phyloP scores from a whole-genome alignment of 129 eudicot species.

The Tagetes erecta region DNA sequence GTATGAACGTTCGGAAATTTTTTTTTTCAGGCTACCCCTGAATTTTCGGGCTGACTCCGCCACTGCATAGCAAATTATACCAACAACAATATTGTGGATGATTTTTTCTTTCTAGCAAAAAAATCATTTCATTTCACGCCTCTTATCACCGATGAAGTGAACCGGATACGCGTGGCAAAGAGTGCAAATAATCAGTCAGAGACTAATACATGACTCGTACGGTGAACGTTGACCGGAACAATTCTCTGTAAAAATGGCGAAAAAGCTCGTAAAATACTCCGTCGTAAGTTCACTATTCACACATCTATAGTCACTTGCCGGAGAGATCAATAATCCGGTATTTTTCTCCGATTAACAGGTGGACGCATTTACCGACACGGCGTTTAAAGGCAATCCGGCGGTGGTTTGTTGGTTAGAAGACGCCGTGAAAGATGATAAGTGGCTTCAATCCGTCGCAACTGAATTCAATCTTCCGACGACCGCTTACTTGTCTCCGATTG shows the following conservation, averaged over 20 bases:
- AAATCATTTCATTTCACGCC: too few species aligned
- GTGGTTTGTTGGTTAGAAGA: conserved; percentile 80
- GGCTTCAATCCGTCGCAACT: conserved; percentile 80
- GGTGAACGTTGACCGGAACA: too few species aligned
- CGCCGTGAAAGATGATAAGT: conserved; percentile 55
- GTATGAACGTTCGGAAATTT: too few species aligned
- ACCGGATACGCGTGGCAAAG: too few species aligned
- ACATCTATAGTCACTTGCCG: neutral
- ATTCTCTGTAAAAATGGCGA: conserved; percentile 35
- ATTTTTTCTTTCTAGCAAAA: too few species aligned
- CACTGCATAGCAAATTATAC: too few species aligned
- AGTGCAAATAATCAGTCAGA: too few species aligned
- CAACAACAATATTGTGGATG: too few species aligned
- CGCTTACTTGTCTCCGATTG: conserved; percentile 56
- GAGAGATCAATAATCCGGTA: neutral
- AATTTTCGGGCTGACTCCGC: too few species aligned
- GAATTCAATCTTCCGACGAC: conserved; percentile 86
- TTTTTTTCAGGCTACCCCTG: too few species aligned
- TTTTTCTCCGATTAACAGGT: conserved; percentile 41
- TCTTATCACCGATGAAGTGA: too few species aligned
- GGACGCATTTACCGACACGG: conserved; percentile 70
- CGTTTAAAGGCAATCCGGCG: conserved; percentile 95
- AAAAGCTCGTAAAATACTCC: conserved; percentile 52
- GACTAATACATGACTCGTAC: too few species aligned
- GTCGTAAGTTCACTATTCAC: conserved; percentile 39